Evolutionary conservation across 352 stramenopile genomes (phyloP).

Genomic region (Vaucheria bursata): DNA sequence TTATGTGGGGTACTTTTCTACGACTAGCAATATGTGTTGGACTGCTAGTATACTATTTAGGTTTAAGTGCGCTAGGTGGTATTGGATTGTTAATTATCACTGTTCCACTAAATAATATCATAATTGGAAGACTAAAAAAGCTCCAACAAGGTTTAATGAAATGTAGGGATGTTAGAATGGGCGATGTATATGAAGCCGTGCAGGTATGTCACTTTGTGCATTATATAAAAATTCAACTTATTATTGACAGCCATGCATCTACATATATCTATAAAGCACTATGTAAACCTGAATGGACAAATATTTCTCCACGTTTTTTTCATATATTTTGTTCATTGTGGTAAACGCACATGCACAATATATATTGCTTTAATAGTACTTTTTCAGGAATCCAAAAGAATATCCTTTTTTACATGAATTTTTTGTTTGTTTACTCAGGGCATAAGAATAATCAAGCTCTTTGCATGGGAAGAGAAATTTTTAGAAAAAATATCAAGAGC

Average conservation of each 20-base stretch:
- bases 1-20: constrained; percentile 35
- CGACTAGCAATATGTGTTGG: constrained; percentile 28
- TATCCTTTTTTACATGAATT: no score
- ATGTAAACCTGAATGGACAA: no score
- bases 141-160: constrained; percentile 42
- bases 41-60: constrained; percentile 38
- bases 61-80: constrained; percentile 30
- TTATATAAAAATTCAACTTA: no score
- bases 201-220: no score
- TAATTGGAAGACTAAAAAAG: constrained; percentile 39
- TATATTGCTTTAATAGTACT: no score
- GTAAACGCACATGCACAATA: no score
- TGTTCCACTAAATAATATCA: constrained; percentile 42
- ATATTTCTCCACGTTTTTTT: no score
- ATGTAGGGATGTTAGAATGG: constrained; percentile 40
- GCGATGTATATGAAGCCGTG: constrained; percentile 35
- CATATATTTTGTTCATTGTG: no score
- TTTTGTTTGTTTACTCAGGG: no score
- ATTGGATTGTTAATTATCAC: constrained; percentile 32
- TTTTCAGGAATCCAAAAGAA: no score
- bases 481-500: constrained; percentile 46
- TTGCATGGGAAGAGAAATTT: constrained; percentile 55
- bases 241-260: no score
- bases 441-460: constrained; percentile 92
- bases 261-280: no score